Percentiles rank a stretch among this genome's conserved stretches.
These are phyloP conservation scores for Cornus florida DNA, from an alignment of 148 eudicot species.

Conservation along the genomic window DNA sequence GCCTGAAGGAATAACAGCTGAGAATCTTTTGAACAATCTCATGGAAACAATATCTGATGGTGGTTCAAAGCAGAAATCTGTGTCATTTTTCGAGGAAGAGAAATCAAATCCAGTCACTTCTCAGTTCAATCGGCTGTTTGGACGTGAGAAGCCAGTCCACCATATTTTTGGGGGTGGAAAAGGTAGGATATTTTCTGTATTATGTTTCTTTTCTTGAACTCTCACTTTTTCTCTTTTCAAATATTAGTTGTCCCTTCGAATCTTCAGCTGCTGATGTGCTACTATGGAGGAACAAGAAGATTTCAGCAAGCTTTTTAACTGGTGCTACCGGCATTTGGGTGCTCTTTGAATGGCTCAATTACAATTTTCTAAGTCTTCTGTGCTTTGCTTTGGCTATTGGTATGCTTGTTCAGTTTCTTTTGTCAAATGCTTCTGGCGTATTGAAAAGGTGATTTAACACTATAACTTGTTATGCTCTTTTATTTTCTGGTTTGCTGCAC, in stretches of 20 bases:
- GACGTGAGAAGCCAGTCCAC: conserved; percentile 81
- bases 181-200: conserved; percentile 32
- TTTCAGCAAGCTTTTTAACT: conserved; percentile 63
- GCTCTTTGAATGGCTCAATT: conserved; percentile 86
- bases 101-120: conserved; percentile 39
- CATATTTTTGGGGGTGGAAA: conserved; percentile 89
- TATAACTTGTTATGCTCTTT: not conserved
- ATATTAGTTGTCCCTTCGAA: conserved; percentile 5
- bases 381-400: conserved; percentile 57
- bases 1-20: conserved; percentile 77
- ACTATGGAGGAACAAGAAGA: conserved; percentile 96
- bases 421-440: conserved; percentile 70
- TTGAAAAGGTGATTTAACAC: conserved; percentile 51
- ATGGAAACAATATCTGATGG: conserved; percentile 58
- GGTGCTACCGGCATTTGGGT: conserved; percentile 76
- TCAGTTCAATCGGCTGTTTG: conserved; percentile 75
- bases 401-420: conserved; percentile 68
- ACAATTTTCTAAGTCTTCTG: conserved; percentile 58
- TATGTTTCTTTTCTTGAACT: not conserved
- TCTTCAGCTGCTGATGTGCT: conserved; percentile 88
- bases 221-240: not conserved
- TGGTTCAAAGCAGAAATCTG: conserved; percentile 50
- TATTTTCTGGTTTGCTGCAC: not conserved
- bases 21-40: conserved; percentile 68
- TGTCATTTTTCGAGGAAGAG: conserved; percentile 46